Evolutionary conservation across 352 stramenopile species (phyloP).

Genomic region (Pythium apleroticum): DNA sequence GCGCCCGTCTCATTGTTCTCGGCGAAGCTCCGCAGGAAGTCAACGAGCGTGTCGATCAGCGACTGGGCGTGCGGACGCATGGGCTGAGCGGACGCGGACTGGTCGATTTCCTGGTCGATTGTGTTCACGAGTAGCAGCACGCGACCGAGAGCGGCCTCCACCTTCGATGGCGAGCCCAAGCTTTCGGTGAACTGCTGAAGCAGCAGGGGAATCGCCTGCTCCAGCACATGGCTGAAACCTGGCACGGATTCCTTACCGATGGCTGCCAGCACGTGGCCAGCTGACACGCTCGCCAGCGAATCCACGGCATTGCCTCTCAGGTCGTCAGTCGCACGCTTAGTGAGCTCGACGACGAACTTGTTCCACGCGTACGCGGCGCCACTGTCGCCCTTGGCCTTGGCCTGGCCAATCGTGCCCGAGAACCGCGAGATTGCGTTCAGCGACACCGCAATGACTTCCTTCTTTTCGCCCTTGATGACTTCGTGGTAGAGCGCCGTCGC

Average conservation of each 20-base stretch:
- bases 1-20: constrained; percentile 26
- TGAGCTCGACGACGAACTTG: constrained; percentile 84
- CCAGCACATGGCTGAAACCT: constrained; percentile 71
- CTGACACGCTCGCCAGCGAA: constrained; percentile 78
- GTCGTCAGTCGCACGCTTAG: constrained; percentile 60
- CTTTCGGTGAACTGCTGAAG: constrained; percentile 61
- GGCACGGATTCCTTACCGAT: constrained; percentile 66
- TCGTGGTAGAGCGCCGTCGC: constrained; percentile 76
- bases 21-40: constrained; percentile 41
- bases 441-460: constrained; percentile 70
- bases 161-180: constrained; percentile 51
- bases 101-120: constrained; percentile 83
- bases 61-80: constrained; percentile 68
- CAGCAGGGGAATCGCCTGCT: constrained; percentile 59
- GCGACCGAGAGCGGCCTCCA: constrained; percentile 64
- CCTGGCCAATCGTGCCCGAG: constrained; percentile 57
- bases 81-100: constrained; percentile 62
- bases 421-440: constrained; percentile 64
- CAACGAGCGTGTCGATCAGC: constrained; percentile 59
- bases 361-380: constrained; percentile 77
- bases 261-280: constrained; percentile 63
- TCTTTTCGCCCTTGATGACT: constrained; percentile 83
- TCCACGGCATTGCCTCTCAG: constrained; percentile 71
- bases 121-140: constrained; percentile 76
- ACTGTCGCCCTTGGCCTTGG: constrained; percentile 50